These are phyloP conservation scores for Aspergillus carlsbadensis DNA, from an alignment of 495 filamentous ascomycete genomes.

Conservation along the genomic window DNA sequence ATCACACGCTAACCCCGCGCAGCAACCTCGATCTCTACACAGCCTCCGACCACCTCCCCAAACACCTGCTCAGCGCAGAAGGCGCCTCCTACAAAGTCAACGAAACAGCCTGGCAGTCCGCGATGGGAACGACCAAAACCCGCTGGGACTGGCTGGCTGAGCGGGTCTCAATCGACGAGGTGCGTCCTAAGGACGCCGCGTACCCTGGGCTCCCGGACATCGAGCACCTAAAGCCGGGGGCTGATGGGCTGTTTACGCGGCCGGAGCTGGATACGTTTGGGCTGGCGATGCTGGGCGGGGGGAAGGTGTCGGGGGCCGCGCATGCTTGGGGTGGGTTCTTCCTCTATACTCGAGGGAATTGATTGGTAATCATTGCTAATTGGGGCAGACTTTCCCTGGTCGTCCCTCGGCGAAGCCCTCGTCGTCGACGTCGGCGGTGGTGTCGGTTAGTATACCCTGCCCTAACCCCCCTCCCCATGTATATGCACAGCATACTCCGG, in stretches of 20 bases:
- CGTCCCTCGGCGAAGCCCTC: conserved; percentile 26
- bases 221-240: neutral
- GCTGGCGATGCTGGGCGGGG: conserved; percentile 34
- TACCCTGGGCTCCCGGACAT: neutral
- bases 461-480: too few relatives aligned
- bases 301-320: conserved; percentile 28
- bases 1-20: neutral
- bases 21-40: conserved; percentile 27
- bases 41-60: conserved; percentile 30
- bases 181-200: neutral
- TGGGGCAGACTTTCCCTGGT: conserved; percentile 38
- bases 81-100: conserved; percentile 28
- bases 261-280: conserved; percentile 33
- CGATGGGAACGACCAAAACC: conserved; percentile 26
- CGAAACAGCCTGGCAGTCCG: conserved; percentile 31
- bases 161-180: neutral
- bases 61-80: conserved; percentile 24
- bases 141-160: conserved; percentile 41
- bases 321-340: conserved; percentile 25
- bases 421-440: conserved; percentile 44
- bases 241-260: conserved; percentile 13
- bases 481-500: too few relatives aligned
- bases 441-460: conserved; percentile 10
- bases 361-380: too few relatives aligned
- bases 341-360: too few relatives aligned